Evolutionary conservation across 31 red algal species (phyloP).

Genomic region (Pterothamnion heteromorphum): DNA sequence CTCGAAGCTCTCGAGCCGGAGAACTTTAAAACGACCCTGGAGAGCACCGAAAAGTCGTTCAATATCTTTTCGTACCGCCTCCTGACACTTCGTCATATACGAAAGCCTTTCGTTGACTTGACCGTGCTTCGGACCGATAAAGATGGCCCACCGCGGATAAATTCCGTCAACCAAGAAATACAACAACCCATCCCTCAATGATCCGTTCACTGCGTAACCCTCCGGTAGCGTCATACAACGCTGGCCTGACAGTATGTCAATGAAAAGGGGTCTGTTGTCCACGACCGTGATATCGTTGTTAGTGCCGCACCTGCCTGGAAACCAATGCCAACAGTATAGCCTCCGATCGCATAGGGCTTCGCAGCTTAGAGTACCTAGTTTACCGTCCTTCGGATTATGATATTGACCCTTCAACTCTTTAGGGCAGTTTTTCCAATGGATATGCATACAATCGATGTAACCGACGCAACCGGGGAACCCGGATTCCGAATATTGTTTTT

Average conservation of each 20-base stretch:
- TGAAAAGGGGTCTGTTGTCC: constrained; percentile 48
- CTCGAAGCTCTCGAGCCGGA: constrained; percentile 40
- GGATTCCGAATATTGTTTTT: not conserved
- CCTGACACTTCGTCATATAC: constrained; percentile 41
- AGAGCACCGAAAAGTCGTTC: constrained; percentile 48
- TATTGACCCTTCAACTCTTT: constrained; percentile 52
- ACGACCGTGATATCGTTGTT: constrained; percentile 57
- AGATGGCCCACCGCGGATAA: constrained; percentile 60
- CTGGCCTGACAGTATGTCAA: constrained; percentile 8
- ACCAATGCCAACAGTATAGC: constrained; percentile 65
- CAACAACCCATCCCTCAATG: constrained; percentile 22
- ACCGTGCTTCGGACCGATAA: constrained; percentile 36
- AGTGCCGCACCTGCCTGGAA: constrained; percentile 33
- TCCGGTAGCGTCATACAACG: constrained; percentile 43
- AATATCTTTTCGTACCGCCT: constrained; percentile 50
- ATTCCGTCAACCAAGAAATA: constrained; percentile 47
- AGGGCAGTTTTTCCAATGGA: constrained; percentile 61
- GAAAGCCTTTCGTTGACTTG: constrained; percentile 19
- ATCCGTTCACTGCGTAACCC: constrained; percentile 42
- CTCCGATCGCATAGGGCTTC: constrained; percentile 33
- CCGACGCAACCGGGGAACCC: constrained; percentile 59
- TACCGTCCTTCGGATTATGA: constrained; percentile 49
- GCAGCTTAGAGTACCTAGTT: constrained; percentile 39
- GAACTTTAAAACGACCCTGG: constrained; percentile 52
- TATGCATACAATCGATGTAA: constrained; percentile 52